Base-by-base conservation (phyloP, 495 filamentous ascomycete species). In the Penicillium mononematosum region DNA sequence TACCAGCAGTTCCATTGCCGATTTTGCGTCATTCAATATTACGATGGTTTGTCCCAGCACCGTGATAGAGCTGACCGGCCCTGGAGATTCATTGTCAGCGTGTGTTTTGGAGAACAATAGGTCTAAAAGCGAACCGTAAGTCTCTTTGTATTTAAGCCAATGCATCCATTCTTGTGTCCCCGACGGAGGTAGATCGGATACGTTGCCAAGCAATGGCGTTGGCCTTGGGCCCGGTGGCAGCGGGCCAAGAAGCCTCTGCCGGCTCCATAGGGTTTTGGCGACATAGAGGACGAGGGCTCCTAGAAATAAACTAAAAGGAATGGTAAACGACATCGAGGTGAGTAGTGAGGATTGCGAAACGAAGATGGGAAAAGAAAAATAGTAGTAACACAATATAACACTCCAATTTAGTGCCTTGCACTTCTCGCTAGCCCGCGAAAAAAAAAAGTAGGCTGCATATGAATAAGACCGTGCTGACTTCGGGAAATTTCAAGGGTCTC, bases 41-140 rank as follows among this genome's bases (percentile, higher is more conserved):
- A 81, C 56, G 4, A 81, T 69, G 1, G 78, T 77, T 58, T 78
- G 70, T 2, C 77, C 79, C 45, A 78, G 59, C 3, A 79, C 65
- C 2, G 73, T 78, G 6, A 83, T 46, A 17, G 78, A 83, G 56
- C 78, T 82, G 16, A 83, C 5, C 24, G 24, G 24, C 24, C 24
- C 24, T 25, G 5, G 24, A 5, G 3, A 5, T 25, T 24, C 24
- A 25, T 71, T 0, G 76, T 34, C 31, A 34, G 31, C 31, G 31
- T 34, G 31, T 34, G 10, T 5, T 34, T 34, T 12, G 31, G 31
- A 12, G 4, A 12, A 4, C 0, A 34, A 34, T 4, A 12, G 0
- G 0, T 11, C 0, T 34, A 12, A 34, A 34, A 12, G 0, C 31
- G 5, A 34, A 12, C 24, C 24, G 5, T 25, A 25, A 25, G 24